A percentile compares a stretch with the other conserved stretches of the same genome.
phyloP scores from a whole-genome alignment of 1,284 basidiomycete species.

The Farysia itapuensis region DNA sequence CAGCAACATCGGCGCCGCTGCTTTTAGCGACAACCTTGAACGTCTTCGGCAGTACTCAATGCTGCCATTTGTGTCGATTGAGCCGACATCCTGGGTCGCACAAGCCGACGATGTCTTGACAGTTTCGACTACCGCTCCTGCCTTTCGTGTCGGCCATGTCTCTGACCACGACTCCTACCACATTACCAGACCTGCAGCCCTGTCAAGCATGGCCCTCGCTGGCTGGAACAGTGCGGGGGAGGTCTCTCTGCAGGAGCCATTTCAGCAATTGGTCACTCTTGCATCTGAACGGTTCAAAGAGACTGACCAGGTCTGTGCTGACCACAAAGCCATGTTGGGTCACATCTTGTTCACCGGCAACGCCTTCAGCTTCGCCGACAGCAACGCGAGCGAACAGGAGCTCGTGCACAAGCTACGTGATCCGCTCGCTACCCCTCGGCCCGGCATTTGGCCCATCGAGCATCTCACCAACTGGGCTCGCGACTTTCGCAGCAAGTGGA shows the following conservation, averaged over 20 bases:
- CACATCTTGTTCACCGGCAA: constrained; percentile 19
- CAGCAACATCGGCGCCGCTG: constrained; percentile 19
- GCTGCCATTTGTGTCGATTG: constrained; percentile 33
- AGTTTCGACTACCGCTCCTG: constrained; percentile 11
- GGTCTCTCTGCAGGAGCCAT: constrained; percentile 6
- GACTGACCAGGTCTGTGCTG: background rate
- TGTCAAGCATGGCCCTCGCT: constrained; percentile 9
- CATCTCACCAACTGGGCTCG: constrained; percentile 11
- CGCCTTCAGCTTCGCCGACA: constrained; percentile 14
- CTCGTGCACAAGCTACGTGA: constrained; percentile 12
- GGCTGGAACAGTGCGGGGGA: constrained; percentile 15
- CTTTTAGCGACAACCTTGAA: constrained; percentile 1
- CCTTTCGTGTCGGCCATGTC: constrained; percentile 17
- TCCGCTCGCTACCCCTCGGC: constrained; percentile 17
- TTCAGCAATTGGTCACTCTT: constrained; percentile 3
- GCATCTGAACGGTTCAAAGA: background rate
- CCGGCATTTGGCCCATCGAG: constrained; percentile 25
- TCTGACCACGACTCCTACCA: constrained; percentile 17
- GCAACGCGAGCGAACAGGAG: constrained; percentile 12
- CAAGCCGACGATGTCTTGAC: constrained; percentile 24
- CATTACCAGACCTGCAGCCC: constrained; percentile 1
- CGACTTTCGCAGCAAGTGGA: constrained; percentile 14
- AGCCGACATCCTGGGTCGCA: constrained; percentile 21
- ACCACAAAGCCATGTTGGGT: constrained; percentile 21
- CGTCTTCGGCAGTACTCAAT: constrained; percentile 13